These are phyloP conservation scores for Heterobasidion parviporum DNA, from an alignment of 1,284 basidiomycete genomes.

Conservation along the genomic window DNA sequence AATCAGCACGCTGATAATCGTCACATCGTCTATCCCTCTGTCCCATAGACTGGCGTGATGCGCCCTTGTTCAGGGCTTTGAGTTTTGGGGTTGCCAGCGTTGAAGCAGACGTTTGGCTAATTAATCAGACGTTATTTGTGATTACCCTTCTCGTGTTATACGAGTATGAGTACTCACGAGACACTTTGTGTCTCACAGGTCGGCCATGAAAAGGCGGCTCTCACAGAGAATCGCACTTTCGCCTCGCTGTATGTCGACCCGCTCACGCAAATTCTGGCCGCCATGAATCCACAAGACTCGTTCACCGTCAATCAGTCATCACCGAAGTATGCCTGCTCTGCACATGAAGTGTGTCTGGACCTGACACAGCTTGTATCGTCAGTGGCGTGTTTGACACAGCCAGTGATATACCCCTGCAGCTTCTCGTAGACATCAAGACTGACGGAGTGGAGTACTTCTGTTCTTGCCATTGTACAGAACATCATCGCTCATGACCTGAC, in stretches of 20 bases:
- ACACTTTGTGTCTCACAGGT: conserved; percentile 22
- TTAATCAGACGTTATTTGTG: conserved; percentile 39
- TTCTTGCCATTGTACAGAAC: conserved; percentile 9
- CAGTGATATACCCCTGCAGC: conserved; percentile 31
- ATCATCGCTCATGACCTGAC: neutral
- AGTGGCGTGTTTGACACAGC: conserved; percentile 42
- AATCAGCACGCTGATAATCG: neutral
- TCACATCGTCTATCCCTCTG: neutral
- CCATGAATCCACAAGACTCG: conserved; percentile 32
- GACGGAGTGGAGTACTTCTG: conserved; percentile 32
- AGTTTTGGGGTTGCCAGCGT: conserved; percentile 45
- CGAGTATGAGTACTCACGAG: neutral
- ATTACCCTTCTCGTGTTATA: conserved; percentile 3
- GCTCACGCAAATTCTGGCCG: conserved; percentile 31
- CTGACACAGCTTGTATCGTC: conserved; percentile 5
- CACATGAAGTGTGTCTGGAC: neutral
- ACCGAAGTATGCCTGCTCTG: conserved; percentile 27
- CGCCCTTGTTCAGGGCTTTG: conserved; percentile 39
- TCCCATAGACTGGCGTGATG: conserved; percentile 43
- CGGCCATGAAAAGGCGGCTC: conserved; percentile 34
- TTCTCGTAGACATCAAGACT: conserved; percentile 46
- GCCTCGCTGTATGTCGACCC: conserved; percentile 43
- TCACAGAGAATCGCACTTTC: conserved; percentile 25
- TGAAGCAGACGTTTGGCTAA: conserved; percentile 45
- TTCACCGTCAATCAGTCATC: conserved; percentile 32